These are phyloP conservation scores for Tetrahymena elliotti DNA, from an alignment of 73 alveolate species.

Conservation along the genomic window DNA sequence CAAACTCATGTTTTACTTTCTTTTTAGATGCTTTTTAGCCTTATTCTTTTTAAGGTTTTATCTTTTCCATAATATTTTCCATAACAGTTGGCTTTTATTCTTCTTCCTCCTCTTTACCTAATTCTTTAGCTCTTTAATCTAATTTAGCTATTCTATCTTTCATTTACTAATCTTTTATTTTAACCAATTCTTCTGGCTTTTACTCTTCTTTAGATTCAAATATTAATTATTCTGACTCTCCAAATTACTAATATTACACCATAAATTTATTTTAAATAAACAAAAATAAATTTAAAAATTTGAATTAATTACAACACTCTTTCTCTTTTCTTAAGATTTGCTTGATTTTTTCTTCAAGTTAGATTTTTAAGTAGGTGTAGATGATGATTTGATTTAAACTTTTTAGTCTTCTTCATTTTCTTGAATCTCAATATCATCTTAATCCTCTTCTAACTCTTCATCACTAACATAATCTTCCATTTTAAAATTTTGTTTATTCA, in stretches of 20 bases:
- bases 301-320: not conserved
- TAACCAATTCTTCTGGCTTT: not conserved
- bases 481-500: not conserved
- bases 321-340: not conserved
- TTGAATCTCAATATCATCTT: not conserved
- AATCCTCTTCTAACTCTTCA: not conserved
- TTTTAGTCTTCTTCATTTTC: not conserved
- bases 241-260: not conserved
- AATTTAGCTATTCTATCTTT: not conserved
- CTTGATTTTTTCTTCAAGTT: not conserved
- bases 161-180: not conserved
- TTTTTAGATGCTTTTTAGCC: not conserved
- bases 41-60: not conserved
- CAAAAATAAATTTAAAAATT: not conserved
- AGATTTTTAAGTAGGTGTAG: not conserved
- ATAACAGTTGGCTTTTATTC: not conserved
- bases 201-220: not conserved
- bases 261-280: not conserved
- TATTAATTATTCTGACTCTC: not conserved
- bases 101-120: not conserved
- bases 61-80: not conserved
- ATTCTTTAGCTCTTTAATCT: not conserved
- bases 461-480: not conserved
- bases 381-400: not conserved
- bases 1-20: not conserved